These are phyloP conservation scores for Boletus vermiculosoides DNA, from an alignment of 768 basidiomycete genomes.

Conservation along the genomic window DNA sequence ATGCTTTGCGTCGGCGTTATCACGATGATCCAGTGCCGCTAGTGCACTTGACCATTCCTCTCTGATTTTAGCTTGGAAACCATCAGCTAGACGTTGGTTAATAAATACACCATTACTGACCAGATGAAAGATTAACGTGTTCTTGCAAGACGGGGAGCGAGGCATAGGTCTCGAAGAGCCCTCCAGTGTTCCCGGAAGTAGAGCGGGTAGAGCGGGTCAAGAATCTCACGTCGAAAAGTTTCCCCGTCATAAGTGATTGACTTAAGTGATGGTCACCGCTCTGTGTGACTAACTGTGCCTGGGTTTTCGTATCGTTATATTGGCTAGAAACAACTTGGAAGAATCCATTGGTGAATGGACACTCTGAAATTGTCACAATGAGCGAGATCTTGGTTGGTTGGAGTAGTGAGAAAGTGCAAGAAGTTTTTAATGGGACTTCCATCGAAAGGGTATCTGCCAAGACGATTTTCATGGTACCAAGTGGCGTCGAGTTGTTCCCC, in stretches of 20 bases:
- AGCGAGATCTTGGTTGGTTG: conserved; percentile 7
- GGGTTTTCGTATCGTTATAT: neutral
- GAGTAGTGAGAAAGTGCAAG: neutral
- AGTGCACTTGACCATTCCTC: conserved; percentile 12
- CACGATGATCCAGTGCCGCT: neutral
- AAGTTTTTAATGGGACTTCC: neutral
- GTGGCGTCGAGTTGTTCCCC: neutral
- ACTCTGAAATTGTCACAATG: conserved; percentile 13
- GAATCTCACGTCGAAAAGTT: conserved; percentile 21
- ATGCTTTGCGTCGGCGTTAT: neutral
- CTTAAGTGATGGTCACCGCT: conserved; percentile 5
- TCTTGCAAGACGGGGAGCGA: conserved; percentile 15
- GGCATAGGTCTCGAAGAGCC: conserved; percentile 10
- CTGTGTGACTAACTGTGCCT: conserved; percentile 5
- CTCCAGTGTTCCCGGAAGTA: neutral
- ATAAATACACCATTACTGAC: conserved; percentile 2
- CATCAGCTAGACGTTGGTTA: neutral
- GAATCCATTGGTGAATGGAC: conserved; percentile 17
- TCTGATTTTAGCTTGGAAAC: conserved; percentile 8
- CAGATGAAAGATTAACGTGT: conserved; percentile 4
- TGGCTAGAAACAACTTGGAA: neutral
- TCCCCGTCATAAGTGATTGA: conserved; percentile 19
- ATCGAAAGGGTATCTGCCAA: conserved; percentile 3
- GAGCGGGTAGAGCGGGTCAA: conserved; percentile 6
- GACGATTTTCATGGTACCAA: conserved; percentile 1